Evolutionary conservation across 2,329 filamentous ascomycete genomes (phyloP).

Genomic region (Cyphellophora europaea): DNA sequence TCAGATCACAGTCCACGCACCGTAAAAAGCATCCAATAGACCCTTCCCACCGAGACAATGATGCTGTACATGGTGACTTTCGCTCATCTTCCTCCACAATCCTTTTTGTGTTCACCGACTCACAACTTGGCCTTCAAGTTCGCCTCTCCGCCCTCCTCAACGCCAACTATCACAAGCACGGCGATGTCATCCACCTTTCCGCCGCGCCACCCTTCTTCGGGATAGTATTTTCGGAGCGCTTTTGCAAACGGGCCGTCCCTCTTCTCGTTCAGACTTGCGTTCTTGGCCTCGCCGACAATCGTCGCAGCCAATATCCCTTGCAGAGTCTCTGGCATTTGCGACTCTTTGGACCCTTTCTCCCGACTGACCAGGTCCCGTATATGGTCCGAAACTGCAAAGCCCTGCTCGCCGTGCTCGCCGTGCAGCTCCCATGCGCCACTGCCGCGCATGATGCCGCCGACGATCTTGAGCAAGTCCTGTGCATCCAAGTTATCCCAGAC

Average conservation of each 20-base stretch:
- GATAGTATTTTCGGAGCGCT: slow-evolving; percentile 81
- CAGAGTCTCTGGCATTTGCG: slow-evolving; percentile 41
- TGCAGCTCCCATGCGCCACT: slow-evolving; percentile 62
- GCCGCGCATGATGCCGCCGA: slow-evolving; percentile 65
- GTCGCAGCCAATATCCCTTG: slow-evolving; percentile 72
- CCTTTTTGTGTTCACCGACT: no score
- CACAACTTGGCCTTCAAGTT: no score
- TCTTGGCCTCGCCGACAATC: slow-evolving; percentile 73
- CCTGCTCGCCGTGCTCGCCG: slow-evolving; percentile 42
- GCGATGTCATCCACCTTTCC: slow-evolving; percentile 97
- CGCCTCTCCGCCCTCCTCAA: slow-evolving; percentile 16
- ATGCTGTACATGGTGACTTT: no score
- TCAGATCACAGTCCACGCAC: no score
- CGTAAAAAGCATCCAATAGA: no score
- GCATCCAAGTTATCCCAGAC: slow-evolving; percentile 94
- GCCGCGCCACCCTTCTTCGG: slow-evolving; percentile 76
- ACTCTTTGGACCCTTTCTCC: slow-evolving; percentile 31
- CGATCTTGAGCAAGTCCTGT: slow-evolving; percentile 74
- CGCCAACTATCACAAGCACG: slow-evolving; percentile 70
- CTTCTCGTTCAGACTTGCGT: slow-evolving; percentile 70
- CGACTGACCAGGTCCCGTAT: slow-evolving; percentile 44
- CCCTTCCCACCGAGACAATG: no score
- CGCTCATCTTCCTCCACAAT: no score
- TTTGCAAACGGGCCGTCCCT: slow-evolving; percentile 89
- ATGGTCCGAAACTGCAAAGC: slow-evolving; percentile 54